Conservation (phyloP, 2,329 filamentous ascomycete genomes). For the Aspergillus viridinutans region DNA sequence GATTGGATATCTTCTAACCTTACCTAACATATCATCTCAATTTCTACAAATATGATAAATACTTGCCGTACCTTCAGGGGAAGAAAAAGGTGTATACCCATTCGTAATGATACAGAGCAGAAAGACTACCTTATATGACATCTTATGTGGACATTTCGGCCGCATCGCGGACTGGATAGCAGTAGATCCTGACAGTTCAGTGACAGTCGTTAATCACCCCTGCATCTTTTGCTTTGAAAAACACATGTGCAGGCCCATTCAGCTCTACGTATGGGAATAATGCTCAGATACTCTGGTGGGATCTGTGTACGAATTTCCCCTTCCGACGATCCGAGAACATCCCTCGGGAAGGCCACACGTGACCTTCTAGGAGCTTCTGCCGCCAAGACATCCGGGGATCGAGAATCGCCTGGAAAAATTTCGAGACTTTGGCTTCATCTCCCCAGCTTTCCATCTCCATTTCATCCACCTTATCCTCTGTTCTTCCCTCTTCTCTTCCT, state of each 20-base stretch:
- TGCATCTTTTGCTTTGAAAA: too few relatives aligned
- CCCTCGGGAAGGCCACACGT: conserved; percentile 31
- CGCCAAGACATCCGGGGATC: conserved; percentile 42
- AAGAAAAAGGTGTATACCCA: background rate
- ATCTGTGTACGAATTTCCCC: background rate
- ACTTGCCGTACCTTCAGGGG: background rate
- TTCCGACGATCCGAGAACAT: conserved; percentile 22
- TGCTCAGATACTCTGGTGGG: background rate
- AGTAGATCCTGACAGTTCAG: background rate
- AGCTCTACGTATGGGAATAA: too few relatives aligned
- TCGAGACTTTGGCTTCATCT: conserved; percentile 39
- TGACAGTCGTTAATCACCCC: background rate
- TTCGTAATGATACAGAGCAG: background rate
- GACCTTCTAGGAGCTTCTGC: conserved; percentile 41
- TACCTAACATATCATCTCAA: background rate
- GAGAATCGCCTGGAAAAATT: conserved; percentile 40
- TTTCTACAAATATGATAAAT: background rate
- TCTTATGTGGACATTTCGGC: background rate
- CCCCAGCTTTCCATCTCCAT: conserved; percentile 27
- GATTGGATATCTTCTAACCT: background rate
- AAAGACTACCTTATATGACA: background rate
- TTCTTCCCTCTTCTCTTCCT: conserved; percentile 27
- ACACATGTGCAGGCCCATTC: too few relatives aligned
- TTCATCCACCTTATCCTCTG: conserved; percentile 24
- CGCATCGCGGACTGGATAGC: too few relatives aligned